These are phyloP conservation scores for Yamadazyma endophytica DNA, from an alignment of 805 yeast species.

Conservation along the genomic window DNA sequence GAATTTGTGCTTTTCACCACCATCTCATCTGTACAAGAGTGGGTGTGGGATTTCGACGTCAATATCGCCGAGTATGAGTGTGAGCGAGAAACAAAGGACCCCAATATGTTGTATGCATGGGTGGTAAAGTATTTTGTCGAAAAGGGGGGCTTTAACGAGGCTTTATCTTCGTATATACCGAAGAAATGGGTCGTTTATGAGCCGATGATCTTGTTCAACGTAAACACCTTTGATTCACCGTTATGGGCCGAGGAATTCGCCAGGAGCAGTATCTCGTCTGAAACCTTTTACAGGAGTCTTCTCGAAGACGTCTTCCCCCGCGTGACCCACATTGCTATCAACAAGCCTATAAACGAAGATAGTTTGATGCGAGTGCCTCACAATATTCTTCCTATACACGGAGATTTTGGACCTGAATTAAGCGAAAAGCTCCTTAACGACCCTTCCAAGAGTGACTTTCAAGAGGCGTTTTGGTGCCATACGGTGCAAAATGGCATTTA, in stretches of 20 bases:
- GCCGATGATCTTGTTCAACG: conserved; percentile 59
- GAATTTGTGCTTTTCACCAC: conserved; percentile 13
- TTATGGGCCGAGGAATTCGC: conserved; percentile 24
- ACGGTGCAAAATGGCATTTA: conserved; percentile 66
- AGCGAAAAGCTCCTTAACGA: conserved; percentile 20
- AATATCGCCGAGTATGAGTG: not conserved
- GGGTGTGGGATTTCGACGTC: too few relatives aligned
- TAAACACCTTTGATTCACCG: conserved; percentile 40
- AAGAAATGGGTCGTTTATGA: conserved; percentile 60
- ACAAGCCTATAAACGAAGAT: conserved; percentile 63
- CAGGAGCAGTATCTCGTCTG: conserved; percentile 6
- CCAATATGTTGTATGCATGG: not conserved
- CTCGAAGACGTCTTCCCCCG: conserved; percentile 11
- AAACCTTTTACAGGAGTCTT: conserved; percentile 12
- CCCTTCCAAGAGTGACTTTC: conserved; percentile 44
- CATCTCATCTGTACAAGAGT: too few relatives aligned
- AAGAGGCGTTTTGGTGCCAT: conserved; percentile 66
- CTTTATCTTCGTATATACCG: conserved; percentile 28
- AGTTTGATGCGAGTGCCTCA: conserved; percentile 58
- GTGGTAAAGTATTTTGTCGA: conserved; percentile 2
- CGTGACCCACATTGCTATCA: conserved; percentile 63
- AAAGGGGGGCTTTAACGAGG: conserved; percentile 1
- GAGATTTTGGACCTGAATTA: conserved; percentile 63
- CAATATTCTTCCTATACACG: conserved; percentile 54
- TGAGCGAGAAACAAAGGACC: not conserved